A percentile compares a stretch with the other conserved stretches of the same genome.
These are phyloP conservation scores for Aspergillus phoenicis DNA, from an alignment of 2,329 filamentous ascomycete species.

Conservation along the genomic window DNA sequence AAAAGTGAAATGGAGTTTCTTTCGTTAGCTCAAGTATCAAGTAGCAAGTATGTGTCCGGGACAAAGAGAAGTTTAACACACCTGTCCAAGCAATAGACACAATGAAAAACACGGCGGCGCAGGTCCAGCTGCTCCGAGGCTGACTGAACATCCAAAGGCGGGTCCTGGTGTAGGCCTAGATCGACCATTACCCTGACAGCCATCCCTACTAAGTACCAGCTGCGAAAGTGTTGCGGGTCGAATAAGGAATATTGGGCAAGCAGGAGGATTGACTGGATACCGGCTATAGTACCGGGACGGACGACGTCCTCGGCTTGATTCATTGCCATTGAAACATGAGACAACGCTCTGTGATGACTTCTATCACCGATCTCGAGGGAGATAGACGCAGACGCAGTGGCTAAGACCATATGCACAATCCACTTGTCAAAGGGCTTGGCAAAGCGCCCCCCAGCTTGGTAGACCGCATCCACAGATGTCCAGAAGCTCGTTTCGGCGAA, in stretches of 20 bases:
- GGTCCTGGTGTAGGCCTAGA: slow-evolving; percentile 90
- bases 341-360: slow-evolving; percentile 62
- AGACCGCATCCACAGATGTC: slow-evolving; percentile 77
- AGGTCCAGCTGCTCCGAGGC: slow-evolving; percentile 73
- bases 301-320: slow-evolving; percentile 79
- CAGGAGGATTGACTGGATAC: slow-evolving; percentile 84
- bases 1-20: background rate
- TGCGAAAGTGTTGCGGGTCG: slow-evolving; percentile 88
- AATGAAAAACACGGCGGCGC: slow-evolving; percentile 83
- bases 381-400: slow-evolving; percentile 74
- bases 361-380: slow-evolving; percentile 69
- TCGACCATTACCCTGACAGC: slow-evolving; percentile 86
- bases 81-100: slow-evolving; percentile 87
- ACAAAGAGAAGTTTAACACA: slow-evolving; percentile 41
- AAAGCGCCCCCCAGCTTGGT: slow-evolving; percentile 66
- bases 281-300: slow-evolving; percentile 78
- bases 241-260: slow-evolving; percentile 88
- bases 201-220: slow-evolving; percentile 90
- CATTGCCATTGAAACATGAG: slow-evolving; percentile 67
- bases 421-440: slow-evolving; percentile 74
- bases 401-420: slow-evolving; percentile 86
- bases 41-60: too few relatives aligned
- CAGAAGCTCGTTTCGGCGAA: slow-evolving; percentile 80
- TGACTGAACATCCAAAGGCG: slow-evolving; percentile 68
- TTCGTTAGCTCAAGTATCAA: background rate